These are phyloP conservation scores for Pseudogymnoascus sp. DNA, from an alignment of 2,329 filamentous ascomycete genomes.

Conservation along the genomic window DNA sequence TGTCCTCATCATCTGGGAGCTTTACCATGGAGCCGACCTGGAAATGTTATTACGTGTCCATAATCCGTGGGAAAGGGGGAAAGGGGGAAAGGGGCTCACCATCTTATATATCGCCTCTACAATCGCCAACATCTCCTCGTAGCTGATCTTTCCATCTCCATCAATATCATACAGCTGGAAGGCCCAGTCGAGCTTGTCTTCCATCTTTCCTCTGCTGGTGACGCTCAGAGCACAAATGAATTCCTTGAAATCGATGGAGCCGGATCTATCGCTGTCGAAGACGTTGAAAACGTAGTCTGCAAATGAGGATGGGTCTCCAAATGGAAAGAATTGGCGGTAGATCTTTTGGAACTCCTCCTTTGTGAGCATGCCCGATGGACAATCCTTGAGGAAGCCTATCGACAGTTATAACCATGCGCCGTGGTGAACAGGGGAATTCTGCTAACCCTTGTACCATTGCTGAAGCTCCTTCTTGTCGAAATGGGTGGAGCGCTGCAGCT, in stretches of 20 bases:
- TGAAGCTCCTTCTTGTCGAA: slow-evolving; percentile 99
- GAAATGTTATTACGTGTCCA: not conserved
- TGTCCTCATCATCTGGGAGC: slow-evolving; percentile 96
- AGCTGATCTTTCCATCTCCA: slow-evolving; percentile 97
- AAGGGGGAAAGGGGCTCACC: slow-evolving; percentile 45
- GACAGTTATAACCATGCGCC: not conserved
- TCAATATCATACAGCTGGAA: slow-evolving; percentile 99
- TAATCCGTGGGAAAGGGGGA: not conserved
- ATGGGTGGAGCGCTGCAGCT: slow-evolving; percentile 93
- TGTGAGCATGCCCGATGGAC: slow-evolving; percentile 89
- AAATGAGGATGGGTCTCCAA: slow-evolving; percentile 93
- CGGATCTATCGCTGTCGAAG: slow-evolving; percentile 94
- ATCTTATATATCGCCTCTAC: slow-evolving; percentile 99
- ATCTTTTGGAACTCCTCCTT: slow-evolving; percentile 99
- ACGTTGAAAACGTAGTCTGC: slow-evolving; percentile 99
- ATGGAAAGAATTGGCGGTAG: slow-evolving; percentile 98
- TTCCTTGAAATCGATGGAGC: slow-evolving; percentile 98
- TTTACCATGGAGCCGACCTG: slow-evolving; percentile 99
- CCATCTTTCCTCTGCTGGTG: slow-evolving; percentile 95
- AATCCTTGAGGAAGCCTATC: slow-evolving; percentile 93
- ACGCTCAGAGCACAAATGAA: slow-evolving; percentile 98
- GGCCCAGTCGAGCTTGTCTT: slow-evolving; percentile 98
- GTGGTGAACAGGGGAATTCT: not conserved
- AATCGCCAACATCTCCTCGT: slow-evolving; percentile 97
- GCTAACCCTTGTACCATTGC: slow-evolving; percentile 98